Evolutionary conservation across 2,329 filamentous ascomycete species (phyloP), one percentile per base, ranked within the genome.

Genomic region (Penicillium sp.): DNA sequence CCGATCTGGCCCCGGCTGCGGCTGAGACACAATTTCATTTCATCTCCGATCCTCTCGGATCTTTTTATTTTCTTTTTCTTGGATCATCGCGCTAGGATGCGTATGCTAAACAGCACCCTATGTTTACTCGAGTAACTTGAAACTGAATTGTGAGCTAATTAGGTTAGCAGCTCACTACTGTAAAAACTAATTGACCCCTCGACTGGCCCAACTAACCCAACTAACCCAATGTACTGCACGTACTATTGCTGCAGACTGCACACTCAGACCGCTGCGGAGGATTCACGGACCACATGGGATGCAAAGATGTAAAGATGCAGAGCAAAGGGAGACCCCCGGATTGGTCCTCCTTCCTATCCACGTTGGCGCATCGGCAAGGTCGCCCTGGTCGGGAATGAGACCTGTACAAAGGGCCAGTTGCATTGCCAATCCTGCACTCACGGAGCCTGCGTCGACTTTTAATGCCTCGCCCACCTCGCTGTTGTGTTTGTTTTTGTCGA

Each of bases 331-430:
- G 39, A 42, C 39, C 20, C n/a, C 26, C 29, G 39, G 39, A 42
- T 42, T 42, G 39, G 39, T 29, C 26, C 39, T 29, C 24, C 39
- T 29, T 42, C 39, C 29, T 42, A n/a, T 21, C 48, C 32, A 46
- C 37, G 24, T 42, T 49, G 26, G 33, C 26, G 50, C 21, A 54
- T 46, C 54, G 51, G 56, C 53, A 63, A 62, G 59, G 59, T 61
- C 23, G 42, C 48, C 47, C 54, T 47, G 42, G 48, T 27, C 41
- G 15, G 45, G 34, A 32, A 58, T 61, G 57, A 62, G 60, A 63
- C 61, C 59, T 59, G 58, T 63, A 54, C 44, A 26, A 58, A 58
- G 45, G 58, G 37, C 50, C 49, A 40, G 58, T 46, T 44, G 46
- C 36, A 30, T 61, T 60, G 24, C 6, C 47, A 58, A 56, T 52